Percentiles rank a stretch among this genome's conserved stretches.
These are phyloP conservation scores for Chaetomiaceae sp. DNA, from an alignment of 2,329 filamentous ascomycete species.

Conservation along the genomic window DNA sequence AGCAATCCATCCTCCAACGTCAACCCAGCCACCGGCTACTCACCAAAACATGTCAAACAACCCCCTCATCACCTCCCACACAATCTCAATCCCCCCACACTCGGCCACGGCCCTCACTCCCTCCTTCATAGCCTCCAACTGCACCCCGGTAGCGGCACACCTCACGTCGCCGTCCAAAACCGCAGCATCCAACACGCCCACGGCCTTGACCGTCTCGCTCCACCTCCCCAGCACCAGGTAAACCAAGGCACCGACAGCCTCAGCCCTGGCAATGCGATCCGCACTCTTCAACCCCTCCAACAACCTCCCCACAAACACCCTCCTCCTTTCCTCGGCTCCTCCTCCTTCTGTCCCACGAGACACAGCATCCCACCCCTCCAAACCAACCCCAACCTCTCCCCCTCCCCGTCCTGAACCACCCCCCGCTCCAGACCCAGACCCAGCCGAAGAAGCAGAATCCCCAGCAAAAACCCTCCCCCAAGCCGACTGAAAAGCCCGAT, in stretches of 20 bases:
- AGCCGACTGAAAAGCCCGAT: conserved; percentile 67
- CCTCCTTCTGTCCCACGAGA: conserved; percentile 53
- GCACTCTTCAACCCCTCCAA: conserved; percentile 40
- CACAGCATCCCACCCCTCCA: conserved; percentile 32
- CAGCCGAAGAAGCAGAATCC: not conserved
- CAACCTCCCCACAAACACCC: conserved; percentile 53
- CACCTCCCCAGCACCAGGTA: conserved; percentile 66
- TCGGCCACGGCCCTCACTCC: conserved; percentile 49
- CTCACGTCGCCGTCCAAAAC: conserved; percentile 36
- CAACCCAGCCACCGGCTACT: conserved; percentile 19
- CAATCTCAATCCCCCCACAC: conserved; percentile 44
- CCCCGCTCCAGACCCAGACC: conserved; percentile 27
- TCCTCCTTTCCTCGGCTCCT: conserved; percentile 51
- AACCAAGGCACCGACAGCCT: conserved; percentile 52
- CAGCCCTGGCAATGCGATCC: conserved; percentile 45
- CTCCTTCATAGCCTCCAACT: conserved; percentile 55
- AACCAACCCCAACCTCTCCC: conserved; percentile 60
- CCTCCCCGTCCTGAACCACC: conserved; percentile 6
- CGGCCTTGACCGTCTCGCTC: conserved; percentile 58
- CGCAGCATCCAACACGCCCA: conserved; percentile 33
- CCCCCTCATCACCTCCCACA: conserved; percentile 48
- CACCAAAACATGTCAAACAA: conserved; percentile 52
- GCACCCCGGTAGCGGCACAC: conserved; percentile 49
- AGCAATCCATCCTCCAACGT: conserved; percentile 24
- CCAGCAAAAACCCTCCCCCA: conserved; percentile 55